Conservation (phyloP, 1,284 basidiomycete species). For the Sanghuangporus sanghuang region DNA sequence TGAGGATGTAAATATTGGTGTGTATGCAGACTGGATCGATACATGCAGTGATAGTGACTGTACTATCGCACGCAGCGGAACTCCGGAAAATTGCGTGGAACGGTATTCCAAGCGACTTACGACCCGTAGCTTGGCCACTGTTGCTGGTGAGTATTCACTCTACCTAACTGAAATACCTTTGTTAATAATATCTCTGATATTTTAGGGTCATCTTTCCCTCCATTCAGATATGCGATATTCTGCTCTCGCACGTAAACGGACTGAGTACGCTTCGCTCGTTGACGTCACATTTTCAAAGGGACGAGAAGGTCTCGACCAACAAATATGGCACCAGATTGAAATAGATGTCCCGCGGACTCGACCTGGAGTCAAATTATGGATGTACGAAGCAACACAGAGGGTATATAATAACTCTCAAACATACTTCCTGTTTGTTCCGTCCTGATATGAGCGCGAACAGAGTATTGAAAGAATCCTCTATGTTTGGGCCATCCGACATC, state of each 20-base stretch:
- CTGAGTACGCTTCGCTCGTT: slow-evolving; percentile 88
- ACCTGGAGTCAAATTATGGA: slow-evolving; percentile 89
- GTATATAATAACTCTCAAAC: slow-evolving; percentile 37
- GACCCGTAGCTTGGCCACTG: slow-evolving; percentile 93
- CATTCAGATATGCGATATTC: slow-evolving; percentile 72
- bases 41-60: background rate
- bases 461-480: slow-evolving; percentile 91
- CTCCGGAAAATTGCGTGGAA: slow-evolving; percentile 93
- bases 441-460: slow-evolving; percentile 35
- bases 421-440: slow-evolving; percentile 8
- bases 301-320: slow-evolving; percentile 79
- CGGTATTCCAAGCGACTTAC: slow-evolving; percentile 83
- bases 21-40: slow-evolving; percentile 22
- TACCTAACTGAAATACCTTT: background rate
- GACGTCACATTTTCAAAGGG: slow-evolving; percentile 89
- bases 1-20: slow-evolving; percentile 75
- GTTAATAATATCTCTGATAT: background rate
- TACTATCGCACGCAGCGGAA: slow-evolving; percentile 46
- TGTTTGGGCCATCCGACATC: slow-evolving; percentile 96
- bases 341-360: slow-evolving; percentile 94
- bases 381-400: slow-evolving; percentile 80
- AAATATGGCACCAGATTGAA: slow-evolving; percentile 98
- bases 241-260: slow-evolving; percentile 83
- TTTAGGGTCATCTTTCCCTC: slow-evolving; percentile 89
- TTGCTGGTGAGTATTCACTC: slow-evolving; percentile 63